Conservation (phyloP, 164 flowering plant genomes). For the Chimonanthus praecox region DNA sequence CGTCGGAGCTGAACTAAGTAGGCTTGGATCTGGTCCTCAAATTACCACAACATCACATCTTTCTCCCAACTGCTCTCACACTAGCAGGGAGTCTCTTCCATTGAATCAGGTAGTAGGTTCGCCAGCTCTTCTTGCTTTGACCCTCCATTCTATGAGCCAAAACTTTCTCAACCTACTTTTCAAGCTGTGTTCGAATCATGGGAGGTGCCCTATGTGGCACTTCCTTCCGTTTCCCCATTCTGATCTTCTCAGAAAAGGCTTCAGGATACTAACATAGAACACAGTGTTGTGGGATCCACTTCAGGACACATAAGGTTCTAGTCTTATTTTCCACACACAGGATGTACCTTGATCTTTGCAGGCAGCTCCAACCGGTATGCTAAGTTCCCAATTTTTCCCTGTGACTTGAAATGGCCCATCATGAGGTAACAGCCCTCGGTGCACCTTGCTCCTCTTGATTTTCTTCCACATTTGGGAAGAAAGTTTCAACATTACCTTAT, state of each 20-base stretch:
- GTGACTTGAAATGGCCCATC: constrained; percentile 17
- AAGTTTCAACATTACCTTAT: constrained; percentile 9
- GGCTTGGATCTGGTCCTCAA: too few relatives aligned
- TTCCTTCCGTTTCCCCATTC: not conserved
- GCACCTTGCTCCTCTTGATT: not conserved
- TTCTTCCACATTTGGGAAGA: constrained; percentile 10
- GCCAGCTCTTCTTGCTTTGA: not conserved
- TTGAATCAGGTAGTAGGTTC: not conserved
- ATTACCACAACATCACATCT: not conserved
- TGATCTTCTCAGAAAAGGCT: not conserved
- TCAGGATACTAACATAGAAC: constrained; percentile 3
- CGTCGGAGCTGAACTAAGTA: too few relatives aligned
- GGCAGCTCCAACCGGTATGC: not conserved
- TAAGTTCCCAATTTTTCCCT: not conserved
- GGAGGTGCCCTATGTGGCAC: not conserved
- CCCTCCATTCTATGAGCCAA: not conserved
- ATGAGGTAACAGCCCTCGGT: constrained; percentile 8
- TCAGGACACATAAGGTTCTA: too few relatives aligned
- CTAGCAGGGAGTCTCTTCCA: not conserved
- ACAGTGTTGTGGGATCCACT: too few relatives aligned
- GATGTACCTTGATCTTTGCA: constrained; percentile 11
- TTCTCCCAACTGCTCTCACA: not conserved
- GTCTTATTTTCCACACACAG: not conserved
- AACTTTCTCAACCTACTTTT: not conserved
- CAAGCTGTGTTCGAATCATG: not conserved